phyloP scores from a whole-genome alignment of 495 filamentous ascomycete genomes.

The Aspergillus saccharolyticus region DNA sequence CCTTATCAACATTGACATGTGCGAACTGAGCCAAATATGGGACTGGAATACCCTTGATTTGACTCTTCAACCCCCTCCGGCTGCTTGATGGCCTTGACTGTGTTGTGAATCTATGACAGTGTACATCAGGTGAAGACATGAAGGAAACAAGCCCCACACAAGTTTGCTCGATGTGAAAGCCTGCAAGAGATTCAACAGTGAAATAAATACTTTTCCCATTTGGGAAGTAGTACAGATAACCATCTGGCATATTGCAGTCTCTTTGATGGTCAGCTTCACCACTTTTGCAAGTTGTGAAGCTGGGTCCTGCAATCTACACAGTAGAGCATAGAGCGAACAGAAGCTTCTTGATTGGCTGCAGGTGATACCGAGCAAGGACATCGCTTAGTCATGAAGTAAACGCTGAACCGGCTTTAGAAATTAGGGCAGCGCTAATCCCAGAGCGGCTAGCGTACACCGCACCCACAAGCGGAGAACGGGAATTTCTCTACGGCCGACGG shows the following conservation, averaged over 20 bases:
- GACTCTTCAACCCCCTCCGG: conserved; percentile 8
- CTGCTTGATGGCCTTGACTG: not conserved
- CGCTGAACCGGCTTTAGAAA: conserved; percentile 18
- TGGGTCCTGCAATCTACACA: too few relatives aligned
- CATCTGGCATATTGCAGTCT: too few relatives aligned
- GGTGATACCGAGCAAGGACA: not conserved
- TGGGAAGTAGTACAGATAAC: too few relatives aligned
- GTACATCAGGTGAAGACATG: too few relatives aligned
- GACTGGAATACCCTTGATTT: conserved; percentile 28
- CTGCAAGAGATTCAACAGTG: too few relatives aligned
- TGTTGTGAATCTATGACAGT: not conserved
- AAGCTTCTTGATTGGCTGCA: not conserved
- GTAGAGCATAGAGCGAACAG: not conserved
- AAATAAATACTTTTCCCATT: too few relatives aligned
- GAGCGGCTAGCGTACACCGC: conserved; percentile 26
- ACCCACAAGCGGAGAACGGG: conserved; percentile 46
- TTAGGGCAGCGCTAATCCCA: conserved; percentile 37
- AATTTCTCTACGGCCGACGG: conserved; percentile 26
- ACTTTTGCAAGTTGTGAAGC: too few relatives aligned
- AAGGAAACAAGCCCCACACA: too few relatives aligned
- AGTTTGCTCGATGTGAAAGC: too few relatives aligned
- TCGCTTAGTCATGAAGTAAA: not conserved
- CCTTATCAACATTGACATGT: conserved; percentile 21
- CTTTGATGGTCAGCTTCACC: too few relatives aligned
- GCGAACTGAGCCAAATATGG: conserved; percentile 26